Evolutionary conservation across 2,329 filamentous ascomycete genomes (phyloP).

Genomic region (Botrytis paeoniae): DNA sequence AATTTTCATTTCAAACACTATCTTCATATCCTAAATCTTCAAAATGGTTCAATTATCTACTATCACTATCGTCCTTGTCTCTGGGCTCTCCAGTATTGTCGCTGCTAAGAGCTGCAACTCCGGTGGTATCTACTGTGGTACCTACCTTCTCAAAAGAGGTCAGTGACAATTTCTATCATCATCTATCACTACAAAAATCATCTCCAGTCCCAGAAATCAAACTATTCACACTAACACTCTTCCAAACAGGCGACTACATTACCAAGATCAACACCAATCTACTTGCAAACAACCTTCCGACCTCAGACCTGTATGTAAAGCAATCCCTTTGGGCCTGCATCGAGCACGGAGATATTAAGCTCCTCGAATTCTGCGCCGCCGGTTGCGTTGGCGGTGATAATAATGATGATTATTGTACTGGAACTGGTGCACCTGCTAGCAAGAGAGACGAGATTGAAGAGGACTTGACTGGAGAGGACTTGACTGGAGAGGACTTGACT

Average conservation of each 20-base stretch:
- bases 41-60: conserved; percentile 6
- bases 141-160: background rate
- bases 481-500: background rate
- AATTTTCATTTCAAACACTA: background rate
- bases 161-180: background rate
- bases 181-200: background rate
- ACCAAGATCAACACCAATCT: background rate
- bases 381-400: background rate
- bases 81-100: background rate
- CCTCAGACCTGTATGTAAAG: background rate
- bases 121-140: background rate
- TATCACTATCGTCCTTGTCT: background rate
- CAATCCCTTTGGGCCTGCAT: background rate
- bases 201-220: background rate
- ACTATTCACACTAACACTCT: background rate
- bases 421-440: background rate
- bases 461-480: background rate
- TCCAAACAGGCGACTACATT: background rate
- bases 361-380: conserved; percentile 1
- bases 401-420: conserved; percentile 3
- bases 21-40: background rate
- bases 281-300: background rate
- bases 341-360: background rate
- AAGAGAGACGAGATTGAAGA: background rate
- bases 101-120: background rate